These are phyloP conservation scores for Botrytis deweyae DNA, from an alignment of 2,329 filamentous ascomycete genomes.

Conservation along the genomic window DNA sequence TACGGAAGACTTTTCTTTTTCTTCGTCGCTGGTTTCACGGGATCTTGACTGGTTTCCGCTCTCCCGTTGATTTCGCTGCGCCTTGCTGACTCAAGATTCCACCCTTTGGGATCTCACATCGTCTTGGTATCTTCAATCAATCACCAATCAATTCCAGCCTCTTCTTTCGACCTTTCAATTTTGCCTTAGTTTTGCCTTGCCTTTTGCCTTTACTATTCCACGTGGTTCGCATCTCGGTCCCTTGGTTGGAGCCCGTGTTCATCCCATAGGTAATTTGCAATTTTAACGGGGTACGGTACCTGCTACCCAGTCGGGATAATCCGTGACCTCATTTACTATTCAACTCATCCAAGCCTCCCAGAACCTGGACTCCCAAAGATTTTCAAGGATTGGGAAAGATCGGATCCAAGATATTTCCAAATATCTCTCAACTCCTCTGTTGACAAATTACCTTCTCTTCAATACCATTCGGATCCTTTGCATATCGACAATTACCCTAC, in stretches of 20 bases:
- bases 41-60: not conserved
- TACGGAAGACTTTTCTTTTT: constrained; percentile 10
- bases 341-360: not conserved
- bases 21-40: constrained; percentile 8
- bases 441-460: not conserved
- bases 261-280: not conserved
- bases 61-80: constrained; percentile 3
- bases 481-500: not conserved
- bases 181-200: not conserved
- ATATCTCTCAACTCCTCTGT: constrained; percentile 1
- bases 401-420: constrained; percentile 6
- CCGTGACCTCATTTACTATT: constrained; percentile 19
- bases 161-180: not conserved
- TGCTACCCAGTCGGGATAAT: not conserved
- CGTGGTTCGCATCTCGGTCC: constrained; percentile 13
- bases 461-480: not conserved
- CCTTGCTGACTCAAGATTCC: constrained; percentile 19
- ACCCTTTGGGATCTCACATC: not conserved
- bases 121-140: not conserved
- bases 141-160: constrained; percentile 8
- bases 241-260: constrained; percentile 15
- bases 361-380: not conserved
- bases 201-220: not conserved
- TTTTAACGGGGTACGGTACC: not conserved
- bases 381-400: constrained; percentile 10